Base-by-base conservation (phyloP, 2,329 filamentous ascomycete genomes). In the Penicillium corylophilum region DNA sequence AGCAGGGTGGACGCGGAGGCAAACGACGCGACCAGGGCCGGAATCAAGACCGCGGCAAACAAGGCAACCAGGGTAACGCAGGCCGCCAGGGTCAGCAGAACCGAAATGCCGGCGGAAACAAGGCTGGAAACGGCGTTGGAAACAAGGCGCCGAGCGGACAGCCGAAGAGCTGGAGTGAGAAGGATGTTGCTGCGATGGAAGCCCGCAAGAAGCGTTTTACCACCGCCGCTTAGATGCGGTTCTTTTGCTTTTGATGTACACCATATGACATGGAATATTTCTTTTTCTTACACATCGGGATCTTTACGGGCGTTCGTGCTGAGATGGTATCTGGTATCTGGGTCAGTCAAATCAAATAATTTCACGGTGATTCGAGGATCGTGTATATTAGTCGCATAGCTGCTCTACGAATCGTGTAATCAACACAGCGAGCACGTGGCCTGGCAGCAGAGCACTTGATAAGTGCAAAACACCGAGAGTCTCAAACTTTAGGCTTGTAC, bases 201-300 rank as follows among this genome's bases (percentile, higher is more conserved):
- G 75, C 74, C 48, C 71, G 77, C 60, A 78, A 76, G 68, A 74
- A 75, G 66, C 71, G 74, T 46, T 79, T 79, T 59, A 68, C 66
- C 39, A 56, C 69, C 33, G 64, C 66, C 22, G 64, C 64, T 24
- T 71, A 54, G 60, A 29, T 50, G 23, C 20, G 7, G 28, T 7
- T 7, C 13, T 23, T 18, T 40, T 44, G 23, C 29, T n/a, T 41
- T 29, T 22, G 20, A 31, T 24, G 42, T 33, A n/a, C 28, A 41
- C 48, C 22, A 24, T 40, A 13, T 44, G 28, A 36, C 31, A 20
- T 24, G 13, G 29, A n/a, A 44, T 50, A 18, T 38, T 46, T 43
- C 12, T 56, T 54, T 41, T 46, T 24, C 48, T 42, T 49, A 55
- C 49, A 53, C 53, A 46, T 57, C 51, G 31, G 42, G 53, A 42